Evolutionary conservation across 179 eudicot species (phyloP), one percentile per base, ranked within the genome.

Genomic region (Dionaea muscipula): DNA sequence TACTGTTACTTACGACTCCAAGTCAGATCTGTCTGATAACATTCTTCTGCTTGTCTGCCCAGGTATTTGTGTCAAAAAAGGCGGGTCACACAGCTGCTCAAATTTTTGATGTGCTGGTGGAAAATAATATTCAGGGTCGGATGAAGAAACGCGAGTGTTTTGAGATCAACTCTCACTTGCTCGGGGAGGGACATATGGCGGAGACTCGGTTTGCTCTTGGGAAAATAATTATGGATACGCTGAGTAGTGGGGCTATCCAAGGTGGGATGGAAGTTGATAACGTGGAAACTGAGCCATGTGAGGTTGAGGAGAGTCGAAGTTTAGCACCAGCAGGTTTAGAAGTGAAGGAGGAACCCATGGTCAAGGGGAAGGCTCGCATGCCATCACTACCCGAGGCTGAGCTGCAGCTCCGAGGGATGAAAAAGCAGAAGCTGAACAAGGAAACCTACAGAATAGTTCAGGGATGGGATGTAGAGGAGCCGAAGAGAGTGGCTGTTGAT

Each of bases 191-290:
- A 18, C 58, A 78, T 54, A 21, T 56, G 20, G 2, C 3, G 26
- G 84, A 84, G 69, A 65, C 74, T 13, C 75, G 84, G 62, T 84
- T 81, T 71, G 94, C 73, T 57, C 73, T 86, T 21, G 95, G 95
- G 18, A 82, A 78, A 66, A 63, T 90, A 28, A 75, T 90, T 39
- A 39, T 78, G 59, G 74, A 77, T 46, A 80, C 95, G 19, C 53
- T 90, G 80, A 71, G 61, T 68, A 56, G 55, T n/a, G 69, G 64
- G 24, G 52, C 35, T 51, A 31, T 54, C 37, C 40, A 50, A 26
- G 57, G 55, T 40, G 36, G 33, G 56, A 8, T 4, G 22, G 22
- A 18, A 19, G 47, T 43, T 43, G 72, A 60, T 58, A 55, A 70
- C 57, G 52, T 57, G 51, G 60, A 61, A 61, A 55, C 19, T 19